These are phyloP conservation scores for Parmelia sp. DNA, from an alignment of 495 filamentous ascomycete genomes.

Conservation along the genomic window DNA sequence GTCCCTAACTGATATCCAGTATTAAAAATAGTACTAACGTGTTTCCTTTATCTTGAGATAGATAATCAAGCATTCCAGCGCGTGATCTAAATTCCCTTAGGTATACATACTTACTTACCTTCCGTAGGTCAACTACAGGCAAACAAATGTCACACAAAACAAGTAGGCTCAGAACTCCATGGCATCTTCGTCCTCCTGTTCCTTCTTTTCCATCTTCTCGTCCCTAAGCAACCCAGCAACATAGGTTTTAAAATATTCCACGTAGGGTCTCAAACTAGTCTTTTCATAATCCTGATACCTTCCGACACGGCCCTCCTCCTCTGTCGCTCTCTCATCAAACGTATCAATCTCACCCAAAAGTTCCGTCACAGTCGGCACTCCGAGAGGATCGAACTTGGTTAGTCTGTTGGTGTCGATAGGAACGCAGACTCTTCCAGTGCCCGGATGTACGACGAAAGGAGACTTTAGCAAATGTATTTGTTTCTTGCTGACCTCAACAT, in stretches of 20 bases:
- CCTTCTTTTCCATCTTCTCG: constrained; percentile 67
- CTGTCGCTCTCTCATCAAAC: constrained; percentile 45
- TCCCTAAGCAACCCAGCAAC: constrained; percentile 73
- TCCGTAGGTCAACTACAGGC: too few species aligned
- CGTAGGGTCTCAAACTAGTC: constrained; percentile 86
- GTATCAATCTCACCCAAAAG: constrained; percentile 74
- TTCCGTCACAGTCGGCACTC: constrained; percentile 77
- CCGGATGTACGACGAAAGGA: constrained; percentile 93
- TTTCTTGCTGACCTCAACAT: constrained; percentile 94
- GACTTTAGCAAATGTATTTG: constrained; percentile 95
- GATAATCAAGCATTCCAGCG: too few species aligned
- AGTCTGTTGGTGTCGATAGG: constrained; percentile 69
- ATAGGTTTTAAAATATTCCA: constrained; percentile 81
- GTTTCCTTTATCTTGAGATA: too few species aligned
- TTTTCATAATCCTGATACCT: constrained; percentile 87
- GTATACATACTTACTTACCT: too few species aligned
- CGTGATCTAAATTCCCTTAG: too few species aligned
- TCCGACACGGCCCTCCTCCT: constrained; percentile 40
- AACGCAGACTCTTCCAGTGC: constrained; percentile 89
- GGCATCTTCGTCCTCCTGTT: constrained; percentile 55
- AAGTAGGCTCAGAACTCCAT: constrained; percentile 44
- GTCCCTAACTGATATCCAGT: too few species aligned
- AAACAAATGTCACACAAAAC: too few species aligned
- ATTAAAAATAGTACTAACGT: too few species aligned
- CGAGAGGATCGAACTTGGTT: constrained; percentile 79